Evolutionary conservation across 1,284 basidiomycete species (phyloP), one percentile per base, ranked within the genome.

Genomic region (Cryptococcus sp.): DNA sequence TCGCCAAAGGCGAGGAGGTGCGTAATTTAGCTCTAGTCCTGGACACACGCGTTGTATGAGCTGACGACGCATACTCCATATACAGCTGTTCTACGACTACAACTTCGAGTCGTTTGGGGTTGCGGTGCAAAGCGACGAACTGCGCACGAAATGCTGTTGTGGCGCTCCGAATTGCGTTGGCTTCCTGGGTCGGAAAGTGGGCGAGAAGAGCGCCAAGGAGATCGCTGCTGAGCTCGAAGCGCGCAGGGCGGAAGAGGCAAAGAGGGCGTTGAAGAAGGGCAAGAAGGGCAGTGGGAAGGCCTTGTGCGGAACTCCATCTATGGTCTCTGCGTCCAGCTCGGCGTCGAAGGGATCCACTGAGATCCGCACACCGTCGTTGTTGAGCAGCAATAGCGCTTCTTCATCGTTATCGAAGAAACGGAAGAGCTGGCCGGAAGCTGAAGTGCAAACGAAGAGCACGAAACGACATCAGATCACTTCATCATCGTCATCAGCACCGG

Each of bases 1-100:
- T 82, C 54, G 62, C 63, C 3, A 65, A 73, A 2, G 80, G 80
- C 11, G 77, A 80, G 56, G 81, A 82, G 69, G 72, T 80, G 42
- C 62, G 74, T 56, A 8, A 35, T 41, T 23, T 39, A 31, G n/a
- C 41, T 17, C 16, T 13, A 23, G 25, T 13, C 27, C 11, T 44
- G 16, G 16, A 17, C 48, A 31, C 40, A 50, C 16, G 19, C 13
- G 39, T n/a, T n/a, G 47, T 48, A 6, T 20, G 25, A n/a, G 20
- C 40, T 49, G 20, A 54, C 1, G 51, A 20, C 22, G 5, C 42
- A 13, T 2, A 52, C 15, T 3, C 42, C 6, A 22, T 3, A 1
- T 15, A 11, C 53, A 74, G 72, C 69, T 76, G 6, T 74, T 70
- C 35, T 79, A 80, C 73, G 71, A 80, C 61, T 80, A 80, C 72